Percentiles rank a stretch among this genome's conserved stretches.
phyloP scores from a whole-genome alignment of 441 rosid genomes.

The Erodium chrysanthum region DNA sequence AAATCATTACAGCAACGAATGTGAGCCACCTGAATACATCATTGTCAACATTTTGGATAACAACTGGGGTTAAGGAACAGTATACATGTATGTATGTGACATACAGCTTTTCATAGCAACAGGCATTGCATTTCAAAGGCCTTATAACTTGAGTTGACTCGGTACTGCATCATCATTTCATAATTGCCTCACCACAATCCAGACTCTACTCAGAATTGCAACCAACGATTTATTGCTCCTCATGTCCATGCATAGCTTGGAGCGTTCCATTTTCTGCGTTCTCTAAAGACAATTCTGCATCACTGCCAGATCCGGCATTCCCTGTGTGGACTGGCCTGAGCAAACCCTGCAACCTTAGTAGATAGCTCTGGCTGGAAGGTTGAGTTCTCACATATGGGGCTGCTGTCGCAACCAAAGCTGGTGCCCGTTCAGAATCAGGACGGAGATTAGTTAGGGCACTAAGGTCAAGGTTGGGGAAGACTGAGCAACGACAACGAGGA shows the following conservation, averaged over 20 bases:
- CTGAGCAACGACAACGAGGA: conserved; percentile 93
- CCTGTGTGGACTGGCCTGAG: conserved; percentile 55
- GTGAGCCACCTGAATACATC: no score
- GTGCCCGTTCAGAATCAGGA: conserved; percentile 47
- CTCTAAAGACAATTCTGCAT: conserved; percentile 26
- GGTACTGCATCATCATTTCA: not conserved
- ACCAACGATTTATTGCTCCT: conserved; percentile 13
- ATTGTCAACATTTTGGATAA: no score
- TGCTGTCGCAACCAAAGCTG: conserved; percentile 31
- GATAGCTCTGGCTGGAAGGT: conserved; percentile 55
- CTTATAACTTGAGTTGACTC: not conserved
- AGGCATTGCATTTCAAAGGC: not conserved
- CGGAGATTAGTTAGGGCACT: conserved; percentile 80
- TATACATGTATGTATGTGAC: no score
- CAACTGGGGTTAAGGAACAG: no score
- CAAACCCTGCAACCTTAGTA: conserved; percentile 55
- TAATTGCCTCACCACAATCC: not conserved
- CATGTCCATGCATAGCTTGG: not conserved
- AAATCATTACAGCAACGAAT: no score
- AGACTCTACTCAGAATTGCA: not conserved
- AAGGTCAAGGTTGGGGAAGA: conserved; percentile 93
- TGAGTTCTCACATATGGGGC: conserved; percentile 37
- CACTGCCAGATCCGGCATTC: conserved; percentile 25
- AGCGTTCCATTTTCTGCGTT: conserved; percentile 25
- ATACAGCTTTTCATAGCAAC: no score